Base-by-base conservation (phyloP, 2,329 filamentous ascomycete species). In the Aureobasidium zeae region DNA sequence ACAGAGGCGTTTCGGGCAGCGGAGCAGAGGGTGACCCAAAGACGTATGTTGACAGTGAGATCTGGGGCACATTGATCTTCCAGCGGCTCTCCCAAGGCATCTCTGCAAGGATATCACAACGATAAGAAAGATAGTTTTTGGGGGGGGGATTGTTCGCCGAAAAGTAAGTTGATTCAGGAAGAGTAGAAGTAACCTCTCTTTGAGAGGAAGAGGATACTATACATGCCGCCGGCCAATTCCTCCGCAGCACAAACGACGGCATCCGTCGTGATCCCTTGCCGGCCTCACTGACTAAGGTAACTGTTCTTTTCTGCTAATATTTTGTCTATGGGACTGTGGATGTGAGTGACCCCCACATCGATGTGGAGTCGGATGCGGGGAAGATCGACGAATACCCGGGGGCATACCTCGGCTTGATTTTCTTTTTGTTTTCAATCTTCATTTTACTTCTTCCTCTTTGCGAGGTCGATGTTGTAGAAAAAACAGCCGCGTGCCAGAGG, bases 41-140 rank as follows among this genome's bases (percentile, higher is more conserved):
- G 31, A 77, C 58, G 44, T 67, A 68, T 47, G 69, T 63, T 13
- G 67, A 63, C 8, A 71, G 53, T 4, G 65, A 66, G 13, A 64
- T 57, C 16, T 66, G 53, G 0, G 73, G 72, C 31, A 72, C 64
- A 16, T 65, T 57, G 21, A 70, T 58, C 8, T 55, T 58, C 62
- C 66, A 74, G 37, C 66, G 64, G 1, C 72, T 74, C 58, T 70
- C 68, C 54, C 71, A 64, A 15, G 71, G 69, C 73, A 76, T 74
- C 12, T 38, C n/a, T 61, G 53, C 39, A 12, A 30, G 28, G 11
- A 8, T 8, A 30, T 8, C 13, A 5, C 9, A n/a, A 30, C 9
- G 11, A 5, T 15, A 5, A 12, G 28, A n/a, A n/a, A n/a, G 28
- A 30, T 30, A 11, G n/a, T 12, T 12, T 15, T 30, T n/a, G 9